Conservation (phyloP, 352 stramenopile species). For the Phytophthora capsici region DNA sequence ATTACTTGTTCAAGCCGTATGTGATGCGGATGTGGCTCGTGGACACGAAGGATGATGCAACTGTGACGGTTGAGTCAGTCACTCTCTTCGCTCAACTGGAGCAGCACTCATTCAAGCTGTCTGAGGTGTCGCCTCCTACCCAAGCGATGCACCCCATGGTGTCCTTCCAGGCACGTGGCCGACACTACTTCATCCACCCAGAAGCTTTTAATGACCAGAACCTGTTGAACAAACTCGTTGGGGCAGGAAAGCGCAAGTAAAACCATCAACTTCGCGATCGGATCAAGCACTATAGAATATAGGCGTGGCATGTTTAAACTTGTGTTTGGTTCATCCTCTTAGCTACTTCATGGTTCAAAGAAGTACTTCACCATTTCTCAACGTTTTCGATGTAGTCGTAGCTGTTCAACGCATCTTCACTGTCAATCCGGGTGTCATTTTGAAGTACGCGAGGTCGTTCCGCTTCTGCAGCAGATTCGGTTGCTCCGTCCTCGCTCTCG, state of each 20-base stretch:
- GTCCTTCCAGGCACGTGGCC: slow-evolving; percentile 71
- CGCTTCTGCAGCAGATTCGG: slow-evolving; percentile 2
- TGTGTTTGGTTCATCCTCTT: no score
- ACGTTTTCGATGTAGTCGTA: slow-evolving; percentile 88
- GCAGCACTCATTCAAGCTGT: slow-evolving; percentile 63
- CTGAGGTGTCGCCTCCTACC: slow-evolving; percentile 59
- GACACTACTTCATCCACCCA: slow-evolving; percentile 84
- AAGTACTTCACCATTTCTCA: slow-evolving; percentile 49
- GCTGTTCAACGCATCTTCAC: slow-evolving; percentile 75
- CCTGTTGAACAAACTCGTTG: slow-evolving; percentile 60
- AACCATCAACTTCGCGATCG: no score
- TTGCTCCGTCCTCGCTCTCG: slow-evolving; percentile 23
- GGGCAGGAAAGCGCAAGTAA: slow-evolving; percentile 30
- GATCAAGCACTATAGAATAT: neutral
- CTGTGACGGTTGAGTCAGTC: slow-evolving; percentile 73
- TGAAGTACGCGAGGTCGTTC: slow-evolving; percentile 28
- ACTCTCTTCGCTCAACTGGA: slow-evolving; percentile 71
- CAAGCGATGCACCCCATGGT: slow-evolving; percentile 86
- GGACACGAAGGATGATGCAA: slow-evolving; percentile 30
- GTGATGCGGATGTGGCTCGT: slow-evolving; percentile 83
- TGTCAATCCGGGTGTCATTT: slow-evolving; percentile 60
- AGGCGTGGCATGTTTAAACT: neutral
- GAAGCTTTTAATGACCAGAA: slow-evolving; percentile 68
- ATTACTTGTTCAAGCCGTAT: slow-evolving; percentile 88
- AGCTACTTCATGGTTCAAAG: neutral